These are phyloP conservation scores for Limnomonas spitsbergensis DNA, from an alignment of 139 green algal genomes.

Conservation along the genomic window DNA sequence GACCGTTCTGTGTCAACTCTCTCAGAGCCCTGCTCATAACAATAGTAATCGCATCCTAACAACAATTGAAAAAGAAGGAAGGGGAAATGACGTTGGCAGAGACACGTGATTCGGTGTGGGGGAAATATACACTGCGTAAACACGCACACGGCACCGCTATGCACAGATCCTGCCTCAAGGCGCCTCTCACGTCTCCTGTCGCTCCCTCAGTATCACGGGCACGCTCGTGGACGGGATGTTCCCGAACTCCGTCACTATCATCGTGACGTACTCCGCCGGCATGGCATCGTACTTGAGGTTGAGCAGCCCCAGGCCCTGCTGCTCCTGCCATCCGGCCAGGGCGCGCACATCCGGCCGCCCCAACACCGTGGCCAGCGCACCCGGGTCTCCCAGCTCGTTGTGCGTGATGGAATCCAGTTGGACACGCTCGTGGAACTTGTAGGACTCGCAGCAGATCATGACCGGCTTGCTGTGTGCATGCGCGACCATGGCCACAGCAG, in stretches of 20 bases:
- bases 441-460: slow-evolving; percentile 89
- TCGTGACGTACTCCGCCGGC: slow-evolving; percentile 85
- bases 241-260: slow-evolving; percentile 92
- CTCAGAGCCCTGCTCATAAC: too few species aligned
- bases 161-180: too few species aligned
- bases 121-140: too few species aligned
- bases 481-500: slow-evolving; percentile 81
- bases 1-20: too few species aligned
- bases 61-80: too few species aligned
- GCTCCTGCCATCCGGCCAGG: slow-evolving; percentile 19
- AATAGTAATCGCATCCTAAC: too few species aligned
- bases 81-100: too few species aligned
- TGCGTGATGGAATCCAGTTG: slow-evolving; percentile 86
- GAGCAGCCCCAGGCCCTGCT: slow-evolving; percentile 64
- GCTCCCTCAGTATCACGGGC: slow-evolving; percentile 88
- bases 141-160: too few species aligned
- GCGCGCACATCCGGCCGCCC: slow-evolving; percentile 31
- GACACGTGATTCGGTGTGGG: too few species aligned
- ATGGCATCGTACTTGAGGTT: slow-evolving; percentile 96
- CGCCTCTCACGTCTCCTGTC: slow-evolving; percentile 48
- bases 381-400: slow-evolving; percentile 92
- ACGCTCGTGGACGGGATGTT: slow-evolving; percentile 87
- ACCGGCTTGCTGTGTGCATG: slow-evolving; percentile 75
- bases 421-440: slow-evolving; percentile 93
- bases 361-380: slow-evolving; percentile 50